Evolutionary conservation across 2,329 filamentous ascomycete species (phyloP), one percentile per base, ranked within the genome.

Genomic region (Penicillium sp.): DNA sequence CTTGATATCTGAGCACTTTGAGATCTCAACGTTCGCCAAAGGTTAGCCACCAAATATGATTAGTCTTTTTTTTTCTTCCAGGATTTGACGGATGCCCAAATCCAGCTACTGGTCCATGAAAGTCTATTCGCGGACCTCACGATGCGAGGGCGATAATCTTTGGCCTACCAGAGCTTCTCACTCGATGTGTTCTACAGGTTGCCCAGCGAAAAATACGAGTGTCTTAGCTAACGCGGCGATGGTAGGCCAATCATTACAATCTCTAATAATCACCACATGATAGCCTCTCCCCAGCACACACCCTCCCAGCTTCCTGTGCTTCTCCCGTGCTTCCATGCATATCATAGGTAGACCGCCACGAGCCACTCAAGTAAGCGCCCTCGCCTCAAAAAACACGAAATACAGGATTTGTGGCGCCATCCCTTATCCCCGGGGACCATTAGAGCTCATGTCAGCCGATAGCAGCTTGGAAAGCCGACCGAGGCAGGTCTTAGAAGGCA

Each of bases 281-380:
- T 55, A 4, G 9, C 26, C 3, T 40, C 46, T 36, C 28, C 43
- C 40, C 26, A 31, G 19, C 19, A 41, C 36, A 28, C 30, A 16
- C 28, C 17, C 33, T 41, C 12, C 28, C 11, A 25, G 30, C 25
- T 19, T 19, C 7, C 17, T 33, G 46, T 40, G 55, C 53, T 69
- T 69, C 67, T 69, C 57, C 66, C 66, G 60, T 51, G 48, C 61
- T 70, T 69, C 67, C 55, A 66, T 69, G 66, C 63, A 69, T 67
- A 59, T 61, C 33, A 53, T 36, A 57, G 56, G 50, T 46, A 61
- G 54, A 53, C 56, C 56, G 53, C 58, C 58, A 60, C 48, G 44
- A 53, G 55, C 52, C 26, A 44, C 35, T 48, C 28, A 28, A 41
- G 44, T 51, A 57, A 52, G 42, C 14, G 57, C 31, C 9, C 11